A percentile compares a stretch with the other conserved stretches of the same genome.
These are phyloP conservation scores for Candida krabiensis DNA, from an alignment of 805 yeast genomes.

Conservation along the genomic window DNA sequence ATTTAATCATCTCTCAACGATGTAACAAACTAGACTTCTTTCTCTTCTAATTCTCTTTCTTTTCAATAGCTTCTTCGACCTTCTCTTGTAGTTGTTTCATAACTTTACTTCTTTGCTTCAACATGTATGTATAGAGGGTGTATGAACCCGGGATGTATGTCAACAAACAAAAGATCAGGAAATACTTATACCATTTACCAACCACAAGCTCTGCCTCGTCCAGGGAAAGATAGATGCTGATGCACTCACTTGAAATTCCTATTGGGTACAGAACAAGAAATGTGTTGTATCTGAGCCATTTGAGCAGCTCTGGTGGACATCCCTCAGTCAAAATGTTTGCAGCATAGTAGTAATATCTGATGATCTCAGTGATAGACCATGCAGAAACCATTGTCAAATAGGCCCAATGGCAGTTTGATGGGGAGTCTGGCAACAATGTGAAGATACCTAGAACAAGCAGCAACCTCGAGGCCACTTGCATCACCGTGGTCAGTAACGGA, in stretches of 20 bases:
- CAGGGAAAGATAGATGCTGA: slow-evolving; percentile 67
- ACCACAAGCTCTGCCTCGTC: slow-evolving; percentile 58
- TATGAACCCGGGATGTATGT: slow-evolving; percentile 87
- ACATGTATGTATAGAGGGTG: slow-evolving; percentile 82
- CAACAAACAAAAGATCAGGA: slow-evolving; percentile 56
- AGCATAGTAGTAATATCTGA: slow-evolving; percentile 87
- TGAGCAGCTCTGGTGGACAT: slow-evolving; percentile 56
- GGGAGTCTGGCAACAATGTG: slow-evolving; percentile 68
- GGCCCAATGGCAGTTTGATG: slow-evolving; percentile 57
- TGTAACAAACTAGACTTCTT: too few relatives aligned
- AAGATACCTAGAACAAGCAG: slow-evolving; percentile 82
- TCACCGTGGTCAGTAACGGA: slow-evolving; percentile 77
- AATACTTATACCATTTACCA: slow-evolving; percentile 52
- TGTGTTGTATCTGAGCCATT: slow-evolving; percentile 77
- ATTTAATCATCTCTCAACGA: too few relatives aligned
- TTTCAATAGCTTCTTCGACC: slow-evolving; percentile 7
- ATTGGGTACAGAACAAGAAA: slow-evolving; percentile 84
- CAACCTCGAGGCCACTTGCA: slow-evolving; percentile 86
- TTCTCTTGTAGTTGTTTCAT: slow-evolving; percentile 42
- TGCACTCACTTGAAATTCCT: slow-evolving; percentile 86
- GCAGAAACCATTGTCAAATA: slow-evolving; percentile 72
- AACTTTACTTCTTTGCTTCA: slow-evolving; percentile 81
- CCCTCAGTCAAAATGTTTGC: slow-evolving; percentile 53
- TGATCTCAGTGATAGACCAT: slow-evolving; percentile 94
- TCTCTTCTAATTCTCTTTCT: slow-evolving; percentile 2